Base-by-base conservation (phyloP, 2,329 filamentous ascomycete genomes). In the Fusarium lyarnte region DNA sequence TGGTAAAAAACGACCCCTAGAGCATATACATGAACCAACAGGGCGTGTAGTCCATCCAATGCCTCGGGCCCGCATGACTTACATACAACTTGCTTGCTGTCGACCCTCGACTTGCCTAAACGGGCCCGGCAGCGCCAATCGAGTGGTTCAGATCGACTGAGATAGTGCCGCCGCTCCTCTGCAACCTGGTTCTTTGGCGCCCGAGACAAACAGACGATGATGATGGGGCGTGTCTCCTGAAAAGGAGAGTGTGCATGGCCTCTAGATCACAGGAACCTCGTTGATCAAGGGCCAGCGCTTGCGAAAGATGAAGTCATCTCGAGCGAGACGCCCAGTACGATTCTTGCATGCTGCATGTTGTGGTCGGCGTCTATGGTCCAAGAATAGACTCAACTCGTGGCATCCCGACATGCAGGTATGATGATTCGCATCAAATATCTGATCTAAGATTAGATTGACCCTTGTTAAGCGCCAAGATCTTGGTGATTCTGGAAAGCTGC, bases 311-410 rank as follows among this genome's bases (percentile, higher is more conserved):
- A 63, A 64, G 63, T 42, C 66, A 51, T 65, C 35, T 47, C 58
- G 45, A 51, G 73, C 64, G 73, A 77, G 73, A 76, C 69, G 74
- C 74, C 72, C 42, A 45, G 49, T 49, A 51, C 58, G 38, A 55
- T 61, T 62, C 60, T 62, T 65, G 63, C 71, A 75, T 46, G 54
- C 49, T 46, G 45, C 42, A 31, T 49, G 63, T 47, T 49, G 53
- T 66, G 65, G 53, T 38, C 46, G 35, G 70, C 71, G 70, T 74
- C 63, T 74, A 72, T 65, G 45, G 27, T 29, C 35, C 59, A 46
- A 60, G 58, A 69, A 59, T 57, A 66, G 53, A 61, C 57, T 36
- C 35, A 21, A 49, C 33, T 33, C 27, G 21, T 41, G 47, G 62
- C 45, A 46, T 41, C 45, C 47, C 29, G 29, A 39, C 36, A 59